Percentiles rank a stretch among this genome's conserved stretches.
Evolutionary conservation across 2,329 filamentous ascomycete species (phyloP).

Genomic region (Botryosphaeria dothidea): DNA sequence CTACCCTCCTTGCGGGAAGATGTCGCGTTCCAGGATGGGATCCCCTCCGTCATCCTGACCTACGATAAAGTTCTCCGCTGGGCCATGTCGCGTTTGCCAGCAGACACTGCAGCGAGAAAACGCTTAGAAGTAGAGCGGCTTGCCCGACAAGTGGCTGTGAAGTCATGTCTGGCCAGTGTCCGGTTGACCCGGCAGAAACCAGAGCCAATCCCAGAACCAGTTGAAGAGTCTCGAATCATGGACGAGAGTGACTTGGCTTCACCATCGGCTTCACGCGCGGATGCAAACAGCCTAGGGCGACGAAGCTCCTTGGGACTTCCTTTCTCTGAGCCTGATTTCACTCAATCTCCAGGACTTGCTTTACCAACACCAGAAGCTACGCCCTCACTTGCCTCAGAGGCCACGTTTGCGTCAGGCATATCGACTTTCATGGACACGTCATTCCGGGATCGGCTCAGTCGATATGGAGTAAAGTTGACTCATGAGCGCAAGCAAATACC

Average conservation of each 20-base stretch:
- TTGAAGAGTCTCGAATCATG: conserved; percentile 1
- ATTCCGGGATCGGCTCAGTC: neutral
- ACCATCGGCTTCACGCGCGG: conserved; percentile 27
- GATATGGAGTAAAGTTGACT: neutral
- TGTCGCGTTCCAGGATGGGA: conserved; percentile 9
- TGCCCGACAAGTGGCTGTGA: conserved; percentile 37
- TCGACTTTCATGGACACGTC: neutral
- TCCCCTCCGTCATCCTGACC: conserved; percentile 26
- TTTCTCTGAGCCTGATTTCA: neutral
- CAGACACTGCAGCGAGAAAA: conserved; percentile 26
- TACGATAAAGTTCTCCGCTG: conserved; percentile 35
- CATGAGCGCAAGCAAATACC: conserved; percentile 25
- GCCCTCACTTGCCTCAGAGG: conserved; percentile 24
- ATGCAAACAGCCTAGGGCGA: conserved; percentile 6
- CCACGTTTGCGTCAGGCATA: conserved; percentile 7
- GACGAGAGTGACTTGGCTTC: conserved; percentile 24
- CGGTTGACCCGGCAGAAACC: conserved; percentile 20
- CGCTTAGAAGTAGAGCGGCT: conserved; percentile 34
- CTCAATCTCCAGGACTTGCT: conserved; percentile 4
- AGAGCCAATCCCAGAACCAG: conserved; percentile 13
- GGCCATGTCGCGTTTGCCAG: conserved; percentile 34
- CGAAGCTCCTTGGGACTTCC: neutral
- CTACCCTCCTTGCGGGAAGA: conserved; percentile 8
- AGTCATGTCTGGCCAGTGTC: conserved; percentile 38
- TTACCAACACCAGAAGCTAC: conserved; percentile 24